These are phyloP conservation scores for Lasiodiplodia citricola DNA, from an alignment of 2,329 filamentous ascomycete genomes.

Conservation along the genomic window DNA sequence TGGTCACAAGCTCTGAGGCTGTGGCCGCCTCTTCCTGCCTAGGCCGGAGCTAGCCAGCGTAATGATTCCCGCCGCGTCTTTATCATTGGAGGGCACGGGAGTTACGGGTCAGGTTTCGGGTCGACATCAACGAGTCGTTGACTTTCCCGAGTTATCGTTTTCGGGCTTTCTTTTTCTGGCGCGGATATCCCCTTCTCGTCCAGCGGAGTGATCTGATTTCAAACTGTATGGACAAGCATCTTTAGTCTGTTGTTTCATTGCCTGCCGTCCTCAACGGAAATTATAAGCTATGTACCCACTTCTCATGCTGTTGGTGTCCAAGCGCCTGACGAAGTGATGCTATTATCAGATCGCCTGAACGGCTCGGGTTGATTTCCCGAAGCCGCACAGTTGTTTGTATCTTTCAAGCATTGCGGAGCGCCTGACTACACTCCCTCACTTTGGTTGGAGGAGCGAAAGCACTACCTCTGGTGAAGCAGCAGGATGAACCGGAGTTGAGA, in stretches of 20 bases:
- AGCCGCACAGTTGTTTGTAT: not conserved
- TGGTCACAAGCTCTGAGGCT: conserved; percentile 40
- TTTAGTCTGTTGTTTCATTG: not conserved
- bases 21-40: conserved; percentile 2
- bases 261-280: not conserved
- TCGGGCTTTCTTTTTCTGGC: not conserved
- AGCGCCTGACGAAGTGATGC: not conserved
- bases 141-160: conserved; percentile 5
- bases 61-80: not conserved
- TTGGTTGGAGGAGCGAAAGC: not conserved
- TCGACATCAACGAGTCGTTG: conserved; percentile 13
- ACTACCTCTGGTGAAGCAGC: not conserved
- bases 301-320: not conserved
- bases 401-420: not conserved
- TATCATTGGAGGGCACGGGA: conserved; percentile 7
- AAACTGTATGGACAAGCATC: not conserved
- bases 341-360: conserved; percentile 6
- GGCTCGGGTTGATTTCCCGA: conserved; percentile 1
- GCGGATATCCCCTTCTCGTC: not conserved
- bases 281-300: not conserved
- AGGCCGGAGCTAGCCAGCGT: not conserved
- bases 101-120: conserved; percentile 8
- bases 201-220: not conserved
- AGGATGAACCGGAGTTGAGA: not conserved
- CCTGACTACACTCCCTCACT: not conserved